Evolutionary conservation across 1,139 yeast species (phyloP).

Genomic region (Debaryomycetaceae sp.): DNA sequence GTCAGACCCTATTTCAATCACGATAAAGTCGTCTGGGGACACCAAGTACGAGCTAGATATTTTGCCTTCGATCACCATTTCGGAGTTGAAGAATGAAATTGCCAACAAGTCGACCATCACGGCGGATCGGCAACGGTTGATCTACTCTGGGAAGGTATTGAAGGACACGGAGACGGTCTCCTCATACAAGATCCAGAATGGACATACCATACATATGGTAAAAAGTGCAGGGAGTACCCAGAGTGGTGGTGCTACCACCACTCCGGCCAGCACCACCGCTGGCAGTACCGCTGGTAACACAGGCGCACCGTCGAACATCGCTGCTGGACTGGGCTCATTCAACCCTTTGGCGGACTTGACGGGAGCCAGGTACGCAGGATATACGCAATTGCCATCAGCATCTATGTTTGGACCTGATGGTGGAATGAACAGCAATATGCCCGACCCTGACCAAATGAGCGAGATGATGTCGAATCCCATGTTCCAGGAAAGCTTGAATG

Average conservation of each 20-base stretch:
- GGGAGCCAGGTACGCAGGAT: constrained; percentile 95
- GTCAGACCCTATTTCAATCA: constrained; percentile 24
- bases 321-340: constrained; percentile 86
- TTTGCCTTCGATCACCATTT: constrained; percentile 52
- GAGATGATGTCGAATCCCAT: constrained; percentile 77
- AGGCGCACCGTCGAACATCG: constrained; percentile 66
- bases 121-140: constrained; percentile 75
- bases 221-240: constrained; percentile 50
- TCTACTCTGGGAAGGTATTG: constrained; percentile 90
- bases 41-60: constrained; percentile 68
- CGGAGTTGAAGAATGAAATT: constrained; percentile 65
- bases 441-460: constrained; percentile 70
- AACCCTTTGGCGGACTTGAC: constrained; percentile 90
- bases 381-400: constrained; percentile 80
- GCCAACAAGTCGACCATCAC: constrained; percentile 62
- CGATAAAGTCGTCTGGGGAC: constrained; percentile 66
- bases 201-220: constrained; percentile 86
- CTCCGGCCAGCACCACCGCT: constrained; percentile 15
- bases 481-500: constrained; percentile 76
- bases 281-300: constrained; percentile 12
- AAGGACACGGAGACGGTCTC: constrained; percentile 76
- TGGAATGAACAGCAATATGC: constrained; percentile 67
- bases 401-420: constrained; percentile 95
- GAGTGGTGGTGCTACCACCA: constrained; percentile 14
- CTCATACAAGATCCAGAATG: constrained; percentile 76